Evolutionary conservation across 805 yeast species (phyloP).

Genomic region (Candida khao-thaluensis): DNA sequence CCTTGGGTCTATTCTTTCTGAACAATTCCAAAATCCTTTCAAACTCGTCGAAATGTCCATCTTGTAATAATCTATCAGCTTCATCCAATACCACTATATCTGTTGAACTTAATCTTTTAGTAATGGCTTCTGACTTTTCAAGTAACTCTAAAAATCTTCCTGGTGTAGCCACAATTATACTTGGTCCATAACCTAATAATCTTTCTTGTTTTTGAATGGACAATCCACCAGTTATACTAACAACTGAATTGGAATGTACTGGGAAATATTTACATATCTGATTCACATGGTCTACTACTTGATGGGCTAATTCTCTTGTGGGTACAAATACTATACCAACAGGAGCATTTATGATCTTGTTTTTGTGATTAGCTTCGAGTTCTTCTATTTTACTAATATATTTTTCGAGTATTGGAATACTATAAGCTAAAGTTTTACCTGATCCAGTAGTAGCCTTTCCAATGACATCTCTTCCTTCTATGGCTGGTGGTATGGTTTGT

Average conservation of each 20-base stretch:
- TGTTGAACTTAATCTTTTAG: slow-evolving; percentile 42
- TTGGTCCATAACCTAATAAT: slow-evolving; percentile 68
- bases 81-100: slow-evolving; percentile 78
- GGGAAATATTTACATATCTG: slow-evolving; percentile 53
- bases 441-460: slow-evolving; percentile 98
- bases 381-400: slow-evolving; percentile 33
- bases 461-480: slow-evolving; percentile 75
- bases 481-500: slow-evolving; percentile 68
- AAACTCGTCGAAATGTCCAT: slow-evolving; percentile 93
- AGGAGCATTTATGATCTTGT: slow-evolving; percentile 42
- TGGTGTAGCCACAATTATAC: slow-evolving; percentile 88
- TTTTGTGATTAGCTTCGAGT: slow-evolving; percentile 17
- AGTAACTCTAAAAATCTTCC: slow-evolving; percentile 86
- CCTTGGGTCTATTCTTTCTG: slow-evolving; percentile 46
- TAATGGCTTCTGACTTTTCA: slow-evolving; percentile 55
- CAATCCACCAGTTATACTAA: slow-evolving; percentile 90
- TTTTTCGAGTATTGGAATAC: slow-evolving; percentile 83
- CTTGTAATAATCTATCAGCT: slow-evolving; percentile 92
- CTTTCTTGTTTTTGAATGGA: slow-evolving; percentile 93
- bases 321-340: slow-evolving; percentile 87
- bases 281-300: slow-evolving; percentile 79
- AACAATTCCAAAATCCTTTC: slow-evolving; percentile 72
- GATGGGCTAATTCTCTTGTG: slow-evolving; percentile 94
- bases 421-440: slow-evolving; percentile 95
- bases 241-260: slow-evolving; percentile 53